Percentiles rank a stretch among this genome's conserved stretches.
Evolutionary conservation across 495 filamentous ascomycete genomes (phyloP).

Genomic region (Daldinia childiae): DNA sequence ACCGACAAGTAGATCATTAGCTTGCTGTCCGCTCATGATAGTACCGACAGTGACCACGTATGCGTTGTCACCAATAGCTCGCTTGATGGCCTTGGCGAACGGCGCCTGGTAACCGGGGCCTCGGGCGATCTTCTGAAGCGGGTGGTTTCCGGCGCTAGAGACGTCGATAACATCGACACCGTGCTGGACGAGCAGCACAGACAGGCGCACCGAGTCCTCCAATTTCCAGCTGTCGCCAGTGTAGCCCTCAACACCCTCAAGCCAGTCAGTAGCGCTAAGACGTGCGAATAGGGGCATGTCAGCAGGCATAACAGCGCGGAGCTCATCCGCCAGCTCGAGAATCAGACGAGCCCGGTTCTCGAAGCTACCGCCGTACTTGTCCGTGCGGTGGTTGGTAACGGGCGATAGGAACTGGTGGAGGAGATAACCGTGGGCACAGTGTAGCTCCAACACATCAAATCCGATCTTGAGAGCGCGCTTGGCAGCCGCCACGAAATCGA

Average conservation of each 20-base stretch:
- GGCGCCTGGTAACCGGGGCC: conserved; percentile 71
- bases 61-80: conserved; percentile 66
- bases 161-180: conserved; percentile 74
- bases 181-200: conserved; percentile 59
- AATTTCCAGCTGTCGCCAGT: conserved; percentile 62
- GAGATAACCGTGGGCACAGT: conserved; percentile 67
- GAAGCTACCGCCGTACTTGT: conserved; percentile 67
- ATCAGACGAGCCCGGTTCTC: conserved; percentile 64
- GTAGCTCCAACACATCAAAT: conserved; percentile 65
- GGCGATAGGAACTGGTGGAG: conserved; percentile 69
- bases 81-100: conserved; percentile 63
- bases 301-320: conserved; percentile 60
- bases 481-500: conserved; percentile 61
- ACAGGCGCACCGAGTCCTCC: conserved; percentile 64
- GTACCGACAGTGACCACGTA: conserved; percentile 68
- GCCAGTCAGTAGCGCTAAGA: conserved; percentile 72
- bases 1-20: conserved; percentile 63
- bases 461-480: conserved; percentile 63
- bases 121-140: conserved; percentile 63
- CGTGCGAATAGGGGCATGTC: conserved; percentile 69
- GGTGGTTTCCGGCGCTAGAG: conserved; percentile 67
- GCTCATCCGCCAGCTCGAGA: conserved; percentile 58
- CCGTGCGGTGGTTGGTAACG: conserved; percentile 65
- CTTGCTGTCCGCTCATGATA: conserved; percentile 66
- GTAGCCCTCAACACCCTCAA: conserved; percentile 55